Percentiles rank a stretch among this genome's conserved stretches.
These are phyloP conservation scores for Beta vulgaris DNA, from an alignment of 148 eudicot genomes.

Conservation along the genomic window DNA sequence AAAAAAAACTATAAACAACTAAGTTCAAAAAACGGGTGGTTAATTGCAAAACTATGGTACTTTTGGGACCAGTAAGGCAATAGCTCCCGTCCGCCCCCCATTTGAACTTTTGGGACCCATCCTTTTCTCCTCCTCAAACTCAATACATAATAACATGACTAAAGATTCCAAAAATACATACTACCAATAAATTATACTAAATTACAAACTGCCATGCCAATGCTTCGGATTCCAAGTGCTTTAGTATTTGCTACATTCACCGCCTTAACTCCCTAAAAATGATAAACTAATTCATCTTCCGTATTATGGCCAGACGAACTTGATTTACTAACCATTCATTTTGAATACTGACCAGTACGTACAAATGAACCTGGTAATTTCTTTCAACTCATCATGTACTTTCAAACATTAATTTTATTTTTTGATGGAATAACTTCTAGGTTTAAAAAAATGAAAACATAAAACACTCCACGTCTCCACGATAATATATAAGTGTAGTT, in stretches of 20 bases:
- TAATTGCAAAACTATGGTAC: constrained; percentile 20
- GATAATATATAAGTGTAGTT: too few relatives aligned
- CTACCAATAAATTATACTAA: not conserved
- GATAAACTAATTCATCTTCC: too few relatives aligned
- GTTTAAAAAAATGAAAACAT: too few relatives aligned
- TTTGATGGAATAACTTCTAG: too few relatives aligned
- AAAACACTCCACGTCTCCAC: too few relatives aligned
- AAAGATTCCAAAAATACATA: constrained; percentile 16
- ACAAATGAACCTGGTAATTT: too few relatives aligned
- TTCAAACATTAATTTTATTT: too few relatives aligned
- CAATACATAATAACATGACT: not conserved
- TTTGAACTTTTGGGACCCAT: constrained; percentile 28
- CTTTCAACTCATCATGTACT: too few relatives aligned
- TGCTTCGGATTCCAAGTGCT: not conserved
- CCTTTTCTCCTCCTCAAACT: not conserved
- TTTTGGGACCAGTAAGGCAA: constrained; percentile 22
- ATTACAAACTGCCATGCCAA: not conserved
- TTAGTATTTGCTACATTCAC: not conserved
- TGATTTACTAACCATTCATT: too few relatives aligned
- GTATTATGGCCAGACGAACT: too few relatives aligned
- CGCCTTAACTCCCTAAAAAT: too few relatives aligned
- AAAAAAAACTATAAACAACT: not conserved
- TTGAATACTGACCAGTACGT: too few relatives aligned
- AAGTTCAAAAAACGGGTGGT: constrained; percentile 1
- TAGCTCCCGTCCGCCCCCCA: constrained; percentile 11